These are phyloP conservation scores for Epichloe gansuensis DNA, from an alignment of 2,329 filamentous ascomycete species.

Conservation along the genomic window DNA sequence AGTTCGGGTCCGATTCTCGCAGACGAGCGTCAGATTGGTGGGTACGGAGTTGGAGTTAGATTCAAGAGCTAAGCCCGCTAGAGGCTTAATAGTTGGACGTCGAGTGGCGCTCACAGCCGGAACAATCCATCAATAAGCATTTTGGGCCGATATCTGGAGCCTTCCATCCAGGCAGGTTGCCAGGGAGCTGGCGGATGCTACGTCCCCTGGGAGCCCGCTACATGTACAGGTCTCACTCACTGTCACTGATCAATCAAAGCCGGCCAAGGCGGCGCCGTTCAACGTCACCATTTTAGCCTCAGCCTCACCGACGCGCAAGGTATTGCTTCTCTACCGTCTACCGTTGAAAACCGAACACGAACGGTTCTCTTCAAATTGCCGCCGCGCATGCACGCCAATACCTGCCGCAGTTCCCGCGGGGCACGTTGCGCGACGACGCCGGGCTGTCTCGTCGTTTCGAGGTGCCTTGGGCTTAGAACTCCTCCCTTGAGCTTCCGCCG, in stretches of 20 bases:
- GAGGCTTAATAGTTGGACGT: too few relatives aligned
- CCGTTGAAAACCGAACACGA: background rate
- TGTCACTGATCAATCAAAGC: background rate
- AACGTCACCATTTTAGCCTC: background rate
- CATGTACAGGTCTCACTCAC: too few relatives aligned
- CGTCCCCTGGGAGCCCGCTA: background rate
- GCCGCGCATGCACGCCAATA: constrained; percentile 5
- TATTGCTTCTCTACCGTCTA: background rate
- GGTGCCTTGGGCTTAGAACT: constrained; percentile 1
- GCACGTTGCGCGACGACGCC: constrained; percentile 21
- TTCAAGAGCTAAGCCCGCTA: too few relatives aligned
- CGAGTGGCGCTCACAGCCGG: background rate
- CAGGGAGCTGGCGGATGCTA: background rate
- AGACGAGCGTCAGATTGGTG: background rate
- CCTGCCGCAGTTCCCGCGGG: constrained; percentile 17
- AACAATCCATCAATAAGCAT: background rate
- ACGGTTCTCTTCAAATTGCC: background rate
- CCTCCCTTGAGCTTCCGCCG: background rate
- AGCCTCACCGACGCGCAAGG: background rate
- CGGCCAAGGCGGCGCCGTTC: background rate
- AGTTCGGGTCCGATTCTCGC: background rate
- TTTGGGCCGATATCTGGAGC: too few relatives aligned
- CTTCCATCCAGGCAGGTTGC: too few relatives aligned
- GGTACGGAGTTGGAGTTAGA: background rate
- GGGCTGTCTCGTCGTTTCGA: constrained; percentile 19